Evolutionary conservation across 371 early-diverging fungal species (phyloP), one percentile per base, ranked within the genome.

Genomic region (Apophysomyces elegans): DNA sequence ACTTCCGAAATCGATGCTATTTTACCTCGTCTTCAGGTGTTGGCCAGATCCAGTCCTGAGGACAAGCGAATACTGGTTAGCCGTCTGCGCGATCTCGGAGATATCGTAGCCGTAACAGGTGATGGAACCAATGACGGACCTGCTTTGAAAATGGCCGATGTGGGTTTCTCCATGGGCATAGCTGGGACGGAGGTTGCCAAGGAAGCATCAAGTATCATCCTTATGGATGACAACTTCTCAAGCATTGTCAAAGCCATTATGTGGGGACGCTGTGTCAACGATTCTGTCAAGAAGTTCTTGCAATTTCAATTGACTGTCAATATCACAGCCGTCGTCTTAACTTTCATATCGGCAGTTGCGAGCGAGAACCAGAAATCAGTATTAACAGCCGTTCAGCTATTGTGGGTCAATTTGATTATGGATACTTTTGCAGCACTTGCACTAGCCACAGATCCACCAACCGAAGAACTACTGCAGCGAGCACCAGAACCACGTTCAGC

Each of bases 331-430:
- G 87, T 92, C 35, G 21, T 80, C 9, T 65, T 91, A 18, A 83
- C 91, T 18, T 81, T 91, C 58, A 65, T 91, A 26, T 84, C 88
- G 13, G 77, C 87, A 7, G 81, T 89, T 12, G 70, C 70, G 13
- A 75, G 72, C 36, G 50, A 14, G 8, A 62, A 70, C 0, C 70
- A 84, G 39, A 80, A 81, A 50, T 77, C 85, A 0, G 85, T 87
- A 37, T 74, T 91, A 61, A 82, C 84, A 16, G 83, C 92, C 21
- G 87, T 90, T 5, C 90, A 90, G 62, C 75, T 92, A 21, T 75
- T 92, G 37, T 92, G 92, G 92, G 82, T 91, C 57, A 92, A 91
- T 70, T 70, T 91, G 69, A 89, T 90, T 64, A 91, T 91, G 90
- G 90, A 92, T 72, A 89, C 89, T 12, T 77, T 92, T 61, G 91